phyloP scores from a whole-genome alignment of 441 rosid species.

The Breynia disticha region DNA sequence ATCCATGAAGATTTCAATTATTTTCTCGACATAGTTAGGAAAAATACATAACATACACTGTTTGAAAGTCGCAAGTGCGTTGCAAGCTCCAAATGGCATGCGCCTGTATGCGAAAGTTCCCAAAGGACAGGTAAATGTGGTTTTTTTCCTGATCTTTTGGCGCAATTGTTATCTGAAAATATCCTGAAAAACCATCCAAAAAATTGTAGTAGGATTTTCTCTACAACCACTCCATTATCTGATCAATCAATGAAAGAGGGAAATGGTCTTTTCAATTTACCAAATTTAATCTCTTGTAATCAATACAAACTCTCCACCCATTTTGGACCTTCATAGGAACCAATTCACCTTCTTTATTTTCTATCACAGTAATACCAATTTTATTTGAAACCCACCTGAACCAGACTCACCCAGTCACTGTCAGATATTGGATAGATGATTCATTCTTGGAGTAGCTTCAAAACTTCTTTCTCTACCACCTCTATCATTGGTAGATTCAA shows the following conservation, averaged over 20 bases:
- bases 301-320: background rate
- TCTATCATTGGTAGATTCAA: background rate
- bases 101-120: background rate
- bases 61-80: background rate
- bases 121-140: background rate
- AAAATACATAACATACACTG: background rate
- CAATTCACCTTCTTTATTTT: background rate
- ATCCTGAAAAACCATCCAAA: background rate
- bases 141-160: conserved; percentile 1
- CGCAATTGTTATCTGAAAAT: background rate
- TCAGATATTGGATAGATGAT: background rate
- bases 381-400: conserved; percentile 6
- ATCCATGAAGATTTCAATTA: background rate
- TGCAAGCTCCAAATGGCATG: background rate
- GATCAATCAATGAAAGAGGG: background rate
- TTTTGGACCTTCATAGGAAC: background rate
- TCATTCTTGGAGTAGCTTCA: background rate
- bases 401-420: background rate
- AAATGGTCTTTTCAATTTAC: background rate
- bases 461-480: background rate
- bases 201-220: background rate
- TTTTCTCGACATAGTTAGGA: background rate
- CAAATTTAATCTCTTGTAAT: background rate
- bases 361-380: background rate
- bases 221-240: background rate